Conservation (phyloP, 805 yeast species). For the Candida andamanensis region DNA sequence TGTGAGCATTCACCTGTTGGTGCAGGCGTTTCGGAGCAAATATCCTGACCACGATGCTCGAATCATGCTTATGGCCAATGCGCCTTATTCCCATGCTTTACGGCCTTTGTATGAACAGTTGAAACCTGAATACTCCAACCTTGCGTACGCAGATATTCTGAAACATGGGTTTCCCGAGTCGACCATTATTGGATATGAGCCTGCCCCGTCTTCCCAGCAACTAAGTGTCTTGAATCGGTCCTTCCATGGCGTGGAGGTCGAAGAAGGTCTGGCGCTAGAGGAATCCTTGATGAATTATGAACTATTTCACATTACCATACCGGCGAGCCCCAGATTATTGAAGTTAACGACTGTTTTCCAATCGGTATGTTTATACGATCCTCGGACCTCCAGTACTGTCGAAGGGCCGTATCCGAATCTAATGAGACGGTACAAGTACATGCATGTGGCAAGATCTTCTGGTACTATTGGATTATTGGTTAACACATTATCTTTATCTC, state of each 20-base stretch:
- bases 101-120: slow-evolving; percentile 31
- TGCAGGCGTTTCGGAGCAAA: slow-evolving; percentile 35
- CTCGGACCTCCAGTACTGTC: slow-evolving; percentile 23
- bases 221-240: slow-evolving; percentile 12
- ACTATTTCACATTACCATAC: slow-evolving; percentile 66
- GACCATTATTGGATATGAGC: slow-evolving; percentile 39
- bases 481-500: slow-evolving; percentile 78
- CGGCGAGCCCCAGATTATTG: slow-evolving; percentile 75
- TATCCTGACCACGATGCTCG: slow-evolving; percentile 37
- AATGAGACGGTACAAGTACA: slow-evolving; percentile 76
- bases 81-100: slow-evolving; percentile 55
- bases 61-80: slow-evolving; percentile 68
- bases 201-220: slow-evolving; percentile 7
- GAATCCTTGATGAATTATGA: slow-evolving; percentile 38
- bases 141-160: slow-evolving; percentile 30
- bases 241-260: slow-evolving; percentile 14
- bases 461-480: slow-evolving; percentile 89
- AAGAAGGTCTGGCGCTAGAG: slow-evolving; percentile 24
- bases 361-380: slow-evolving; percentile 47
- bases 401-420: slow-evolving; percentile 73
- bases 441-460: slow-evolving; percentile 87
- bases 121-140: slow-evolving; percentile 23
- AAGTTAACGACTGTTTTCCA: slow-evolving; percentile 69
- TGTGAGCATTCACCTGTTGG: slow-evolving; percentile 39
- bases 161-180: slow-evolving; percentile 25